A percentile compares a stretch with the other conserved stretches of the same genome.
Conservation (phyloP, 108 stramenopile species). For the Thalassiosira profunda region DNA sequence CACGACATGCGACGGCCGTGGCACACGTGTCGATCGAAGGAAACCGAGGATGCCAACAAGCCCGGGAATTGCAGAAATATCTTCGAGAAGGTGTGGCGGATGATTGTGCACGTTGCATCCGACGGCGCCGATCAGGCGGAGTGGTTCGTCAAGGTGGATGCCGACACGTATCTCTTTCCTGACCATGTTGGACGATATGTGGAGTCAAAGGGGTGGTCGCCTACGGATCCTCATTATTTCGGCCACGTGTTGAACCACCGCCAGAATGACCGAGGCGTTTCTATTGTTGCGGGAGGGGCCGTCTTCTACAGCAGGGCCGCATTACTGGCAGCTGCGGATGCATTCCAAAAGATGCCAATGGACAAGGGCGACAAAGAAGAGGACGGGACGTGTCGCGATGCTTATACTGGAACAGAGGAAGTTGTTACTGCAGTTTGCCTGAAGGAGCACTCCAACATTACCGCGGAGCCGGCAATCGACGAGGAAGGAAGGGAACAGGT, state of each 20-base stretch:
- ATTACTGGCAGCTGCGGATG: constrained; percentile 21
- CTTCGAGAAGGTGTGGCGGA: constrained; percentile 45
- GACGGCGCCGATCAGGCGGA: constrained; percentile 24
- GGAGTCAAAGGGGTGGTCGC: constrained; percentile 10
- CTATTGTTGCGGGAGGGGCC: constrained; percentile 36
- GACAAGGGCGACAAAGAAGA: constrained; percentile 35
- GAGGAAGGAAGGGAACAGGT: constrained; percentile 23
- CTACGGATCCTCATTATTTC: constrained; percentile 41
- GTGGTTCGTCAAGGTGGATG: constrained; percentile 50
- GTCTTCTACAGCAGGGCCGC: constrained; percentile 38
- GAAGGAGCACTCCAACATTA: constrained; percentile 20
- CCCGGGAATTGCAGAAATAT: constrained; percentile 39
- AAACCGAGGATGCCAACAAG: constrained; percentile 2
- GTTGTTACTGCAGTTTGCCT: constrained; percentile 38
- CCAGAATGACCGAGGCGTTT: constrained; percentile 24
- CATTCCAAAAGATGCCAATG: constrained; percentile 34
- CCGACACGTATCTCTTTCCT: constrained; percentile 43
- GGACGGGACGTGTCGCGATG: constrained; percentile 48
- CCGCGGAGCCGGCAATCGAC: constrained; percentile 29
- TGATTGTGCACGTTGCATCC: constrained; percentile 19
- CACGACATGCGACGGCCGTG: constrained; percentile 36
- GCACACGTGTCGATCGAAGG: constrained; percentile 17
- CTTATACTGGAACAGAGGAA: constrained; percentile 43
- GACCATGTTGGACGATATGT: constrained; percentile 35
- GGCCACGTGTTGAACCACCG: constrained; percentile 45